phyloP scores from a whole-genome alignment of 2,329 filamentous ascomycete species.

The Madurella fahalii region DNA sequence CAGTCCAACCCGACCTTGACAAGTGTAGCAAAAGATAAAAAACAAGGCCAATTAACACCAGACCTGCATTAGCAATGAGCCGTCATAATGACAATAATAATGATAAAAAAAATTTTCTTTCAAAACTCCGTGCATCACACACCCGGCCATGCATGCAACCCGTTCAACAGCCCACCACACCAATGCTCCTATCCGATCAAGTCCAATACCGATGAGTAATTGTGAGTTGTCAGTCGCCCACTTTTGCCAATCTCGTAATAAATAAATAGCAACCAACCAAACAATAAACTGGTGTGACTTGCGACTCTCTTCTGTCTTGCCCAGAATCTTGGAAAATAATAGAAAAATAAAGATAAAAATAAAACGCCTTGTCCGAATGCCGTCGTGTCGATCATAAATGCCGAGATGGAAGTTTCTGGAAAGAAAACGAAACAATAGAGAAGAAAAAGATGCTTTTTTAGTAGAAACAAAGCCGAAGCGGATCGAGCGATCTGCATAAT shows the following conservation, averaged over 20 bases:
- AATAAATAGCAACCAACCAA: too few species aligned
- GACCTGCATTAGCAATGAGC: not conserved
- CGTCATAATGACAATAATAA: not conserved
- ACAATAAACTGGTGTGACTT: too few species aligned
- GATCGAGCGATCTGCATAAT: not conserved
- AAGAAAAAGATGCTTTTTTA: not conserved
- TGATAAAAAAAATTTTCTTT: not conserved
- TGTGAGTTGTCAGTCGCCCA: not conserved
- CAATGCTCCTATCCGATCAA: constrained; percentile 4
- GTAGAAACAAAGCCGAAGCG: not conserved
- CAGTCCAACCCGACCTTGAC: too few species aligned
- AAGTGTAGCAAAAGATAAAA: too few species aligned
- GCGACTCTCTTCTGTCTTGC: too few species aligned
- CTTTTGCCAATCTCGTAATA: too few species aligned
- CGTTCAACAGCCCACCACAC: not conserved
- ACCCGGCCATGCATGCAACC: constrained; percentile 5
- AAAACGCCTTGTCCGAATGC: constrained; percentile 9
- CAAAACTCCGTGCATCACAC: not conserved
- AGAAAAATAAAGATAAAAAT: not conserved
- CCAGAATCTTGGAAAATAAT: too few species aligned
- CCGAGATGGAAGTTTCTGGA: not conserved
- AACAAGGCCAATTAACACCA: too few species aligned
- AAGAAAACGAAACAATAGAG: not conserved
- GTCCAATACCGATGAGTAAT: not conserved
- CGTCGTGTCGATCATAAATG: not conserved